Percentiles rank a stretch among this genome's conserved stretches.
These are phyloP conservation scores for Anisodus acutangulus DNA, from an alignment of 257 asterid species.

Conservation along the genomic window DNA sequence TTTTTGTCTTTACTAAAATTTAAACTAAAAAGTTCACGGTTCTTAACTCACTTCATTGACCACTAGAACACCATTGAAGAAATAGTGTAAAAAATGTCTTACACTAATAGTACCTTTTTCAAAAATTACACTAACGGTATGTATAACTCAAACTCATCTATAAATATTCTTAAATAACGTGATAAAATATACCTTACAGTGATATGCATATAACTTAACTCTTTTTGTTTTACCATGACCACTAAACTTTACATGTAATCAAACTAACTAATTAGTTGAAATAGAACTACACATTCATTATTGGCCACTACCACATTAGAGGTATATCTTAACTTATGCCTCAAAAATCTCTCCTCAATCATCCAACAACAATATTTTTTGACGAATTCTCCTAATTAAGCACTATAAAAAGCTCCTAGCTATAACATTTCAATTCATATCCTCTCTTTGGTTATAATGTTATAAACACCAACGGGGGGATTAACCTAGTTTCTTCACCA, in stretches of 20 bases:
- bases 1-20: too few relatives aligned
- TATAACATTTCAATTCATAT: not conserved
- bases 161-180: too few relatives aligned
- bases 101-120: too few relatives aligned
- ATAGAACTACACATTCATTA: not conserved
- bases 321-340: not conserved
- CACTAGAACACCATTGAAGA: too few relatives aligned
- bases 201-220: too few relatives aligned
- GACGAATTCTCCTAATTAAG: too few relatives aligned
- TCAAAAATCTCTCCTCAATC: not conserved
- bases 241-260: not conserved
- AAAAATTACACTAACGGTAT: too few relatives aligned
- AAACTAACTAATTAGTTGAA: not conserved
- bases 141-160: too few relatives aligned
- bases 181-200: too few relatives aligned
- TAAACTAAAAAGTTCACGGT: too few relatives aligned
- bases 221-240: not conserved
- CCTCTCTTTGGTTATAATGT: not conserved
- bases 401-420: not conserved
- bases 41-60: too few relatives aligned
- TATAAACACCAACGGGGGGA: not conserved
- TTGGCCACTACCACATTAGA: not conserved
- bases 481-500: not conserved
- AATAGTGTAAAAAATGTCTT: too few relatives aligned
- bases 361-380: not conserved